These are phyloP conservation scores for Torrubiella hemipterigena DNA, from an alignment of 2,329 filamentous ascomycete genomes.

Conservation along the genomic window DNA sequence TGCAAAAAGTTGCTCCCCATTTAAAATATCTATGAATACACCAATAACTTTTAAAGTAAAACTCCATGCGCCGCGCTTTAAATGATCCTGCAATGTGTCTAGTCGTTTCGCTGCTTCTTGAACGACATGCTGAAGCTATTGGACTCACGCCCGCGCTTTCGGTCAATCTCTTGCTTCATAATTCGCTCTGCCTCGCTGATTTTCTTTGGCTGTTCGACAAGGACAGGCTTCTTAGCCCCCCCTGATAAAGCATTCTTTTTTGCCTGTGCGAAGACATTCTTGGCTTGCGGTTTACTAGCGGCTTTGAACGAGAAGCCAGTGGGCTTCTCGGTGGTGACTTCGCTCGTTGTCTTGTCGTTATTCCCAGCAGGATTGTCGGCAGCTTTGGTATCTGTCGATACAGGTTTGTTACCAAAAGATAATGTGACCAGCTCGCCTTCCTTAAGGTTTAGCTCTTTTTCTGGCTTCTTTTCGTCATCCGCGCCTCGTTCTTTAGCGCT, in stretches of 20 bases:
- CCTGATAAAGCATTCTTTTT: constrained; percentile 57
- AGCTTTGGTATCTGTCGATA: constrained; percentile 7
- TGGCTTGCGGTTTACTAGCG: constrained; percentile 49
- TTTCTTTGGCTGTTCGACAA: constrained; percentile 57
- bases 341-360: too few species aligned
- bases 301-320: constrained; percentile 51
- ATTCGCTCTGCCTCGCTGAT: constrained; percentile 83
- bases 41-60: too few species aligned
- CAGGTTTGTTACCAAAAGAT: constrained; percentile 40
- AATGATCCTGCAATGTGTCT: not conserved
- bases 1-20: too few species aligned
- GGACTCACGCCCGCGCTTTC: constrained; percentile 45
- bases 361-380: too few species aligned
- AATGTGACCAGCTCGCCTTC: constrained; percentile 67
- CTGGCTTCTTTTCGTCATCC: constrained; percentile 23
- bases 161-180: constrained; percentile 75
- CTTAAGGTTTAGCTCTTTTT: constrained; percentile 16
- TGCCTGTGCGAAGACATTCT: constrained; percentile 61
- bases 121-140: constrained; percentile 32
- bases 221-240: constrained; percentile 48
- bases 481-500: constrained; percentile 27
- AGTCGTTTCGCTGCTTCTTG: constrained; percentile 38
- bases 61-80: constrained; percentile 1
- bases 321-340: constrained; percentile 16
- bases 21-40: constrained; percentile 19